These are phyloP conservation scores for Abrus precatorius DNA, from an alignment of 306 rosid genomes.

Conservation along the genomic window DNA sequence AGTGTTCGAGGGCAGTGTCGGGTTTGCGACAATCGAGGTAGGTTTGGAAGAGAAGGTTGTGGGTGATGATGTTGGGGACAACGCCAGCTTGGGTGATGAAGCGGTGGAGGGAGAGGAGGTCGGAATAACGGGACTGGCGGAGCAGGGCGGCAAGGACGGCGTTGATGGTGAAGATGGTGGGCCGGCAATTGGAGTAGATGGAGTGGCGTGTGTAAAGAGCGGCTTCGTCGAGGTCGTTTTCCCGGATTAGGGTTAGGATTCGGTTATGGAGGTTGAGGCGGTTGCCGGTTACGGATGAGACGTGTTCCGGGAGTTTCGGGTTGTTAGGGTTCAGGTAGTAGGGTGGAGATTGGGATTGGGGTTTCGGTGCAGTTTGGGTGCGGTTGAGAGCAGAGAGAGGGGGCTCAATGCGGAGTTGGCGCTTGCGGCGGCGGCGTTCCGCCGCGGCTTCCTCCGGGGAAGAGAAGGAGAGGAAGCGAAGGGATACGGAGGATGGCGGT, in stretches of 20 bases:
- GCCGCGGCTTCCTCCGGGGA: constrained; percentile 98
- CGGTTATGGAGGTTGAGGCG: constrained; percentile 88
- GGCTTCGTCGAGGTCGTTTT: constrained; percentile 94
- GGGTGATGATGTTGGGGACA: constrained; percentile 81
- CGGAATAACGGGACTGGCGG: constrained; percentile 89
- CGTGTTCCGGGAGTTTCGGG: constrained; percentile 87
- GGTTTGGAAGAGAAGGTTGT: constrained; percentile 88
- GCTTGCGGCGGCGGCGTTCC: constrained; percentile 94
- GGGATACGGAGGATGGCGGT: constrained; percentile 48
- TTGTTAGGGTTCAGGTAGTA: constrained; percentile 78
- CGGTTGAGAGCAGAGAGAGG: constrained; percentile 90
- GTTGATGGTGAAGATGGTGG: constrained; percentile 91
- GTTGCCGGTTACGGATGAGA: constrained; percentile 77
- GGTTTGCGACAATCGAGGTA: constrained; percentile 92
- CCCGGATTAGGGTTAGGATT: constrained; percentile 77
- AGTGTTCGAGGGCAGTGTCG: constrained; percentile 90
- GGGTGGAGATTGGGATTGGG: constrained; percentile 58
- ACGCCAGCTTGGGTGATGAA: constrained; percentile 96
- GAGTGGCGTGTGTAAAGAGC: constrained; percentile 94
- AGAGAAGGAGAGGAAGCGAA: constrained; percentile 81
- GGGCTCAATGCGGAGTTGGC: constrained; percentile 96
- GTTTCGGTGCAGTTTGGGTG: constrained; percentile 50
- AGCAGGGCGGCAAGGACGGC: constrained; percentile 80
- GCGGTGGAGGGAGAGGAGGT: constrained; percentile 88
- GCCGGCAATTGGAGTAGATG: constrained; percentile 90